Percentiles rank a stretch among this genome's conserved stretches.
Evolutionary conservation across 2,329 filamentous ascomycete genomes (phyloP).

Genomic region (Scytalidium lignicola): DNA sequence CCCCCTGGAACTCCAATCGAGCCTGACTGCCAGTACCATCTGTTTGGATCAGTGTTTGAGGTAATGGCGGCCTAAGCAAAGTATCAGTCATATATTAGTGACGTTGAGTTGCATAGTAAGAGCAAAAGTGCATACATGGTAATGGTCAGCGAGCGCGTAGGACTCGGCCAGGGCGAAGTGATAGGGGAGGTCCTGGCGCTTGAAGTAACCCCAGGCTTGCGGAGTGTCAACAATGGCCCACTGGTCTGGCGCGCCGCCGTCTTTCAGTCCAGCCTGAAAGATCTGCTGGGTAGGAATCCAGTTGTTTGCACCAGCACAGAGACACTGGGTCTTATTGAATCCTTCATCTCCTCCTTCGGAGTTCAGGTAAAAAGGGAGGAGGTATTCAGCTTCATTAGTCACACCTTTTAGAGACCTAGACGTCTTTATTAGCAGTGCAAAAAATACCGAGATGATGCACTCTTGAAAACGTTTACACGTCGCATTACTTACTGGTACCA

Average conservation of each 20-base stretch:
- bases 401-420: background rate
- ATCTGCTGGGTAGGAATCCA: slow-evolving; percentile 46
- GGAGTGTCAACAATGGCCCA: slow-evolving; percentile 49
- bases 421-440: slow-evolving; percentile 2
- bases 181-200: slow-evolving; percentile 42
- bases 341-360: slow-evolving; percentile 42
- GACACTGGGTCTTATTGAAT: slow-evolving; percentile 45
- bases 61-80: slow-evolving; percentile 33
- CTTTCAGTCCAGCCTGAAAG: slow-evolving; percentile 24
- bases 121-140: slow-evolving; percentile 31
- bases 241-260: slow-evolving; percentile 42
- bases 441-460: background rate
- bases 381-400: slow-evolving; percentile 34
- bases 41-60: slow-evolving; percentile 37
- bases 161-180: slow-evolving; percentile 49
- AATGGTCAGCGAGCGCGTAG: slow-evolving; percentile 50
- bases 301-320: slow-evolving; percentile 43
- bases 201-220: slow-evolving; percentile 46
- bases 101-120: background rate
- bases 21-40: slow-evolving; percentile 38
- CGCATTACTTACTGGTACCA: slow-evolving; percentile 6
- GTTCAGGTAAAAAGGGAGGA: slow-evolving; percentile 48
- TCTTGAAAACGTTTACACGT: too few species aligned
- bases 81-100: slow-evolving; percentile 1
- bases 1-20: slow-evolving; percentile 37